Percentiles rank a stretch among this genome's conserved stretches.
These are phyloP conservation scores for Suillus clintonianus DNA, from an alignment of 768 basidiomycete genomes.

Conservation along the genomic window DNA sequence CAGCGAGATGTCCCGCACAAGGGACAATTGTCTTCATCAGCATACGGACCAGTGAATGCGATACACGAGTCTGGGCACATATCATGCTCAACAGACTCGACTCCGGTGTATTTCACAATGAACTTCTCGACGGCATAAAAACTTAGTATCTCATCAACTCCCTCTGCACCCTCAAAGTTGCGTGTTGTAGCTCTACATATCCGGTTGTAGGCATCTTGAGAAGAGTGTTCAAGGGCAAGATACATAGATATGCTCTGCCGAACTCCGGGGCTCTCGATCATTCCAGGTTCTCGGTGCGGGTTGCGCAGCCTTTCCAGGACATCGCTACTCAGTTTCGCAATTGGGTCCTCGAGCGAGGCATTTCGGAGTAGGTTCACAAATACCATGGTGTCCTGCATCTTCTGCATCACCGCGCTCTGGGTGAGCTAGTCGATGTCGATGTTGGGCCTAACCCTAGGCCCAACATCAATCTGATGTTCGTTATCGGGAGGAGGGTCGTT, in stretches of 20 bases:
- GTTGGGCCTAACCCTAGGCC: background rate
- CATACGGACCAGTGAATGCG: background rate
- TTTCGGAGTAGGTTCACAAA: slow-evolving; percentile 11
- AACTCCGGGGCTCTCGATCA: slow-evolving; percentile 17
- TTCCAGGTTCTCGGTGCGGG: slow-evolving; percentile 15
- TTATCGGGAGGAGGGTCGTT: no score
- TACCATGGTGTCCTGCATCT: slow-evolving; percentile 5
- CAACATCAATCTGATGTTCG: background rate
- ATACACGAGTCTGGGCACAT: background rate
- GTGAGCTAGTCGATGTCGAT: background rate
- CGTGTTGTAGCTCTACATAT: background rate
- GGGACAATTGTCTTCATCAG: slow-evolving; percentile 9
- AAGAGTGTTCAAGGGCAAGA: background rate
- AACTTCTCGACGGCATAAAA: background rate
- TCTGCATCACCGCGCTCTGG: background rate
- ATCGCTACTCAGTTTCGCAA: slow-evolving; percentile 15
- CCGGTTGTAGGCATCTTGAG: background rate
- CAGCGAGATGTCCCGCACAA: slow-evolving; percentile 30
- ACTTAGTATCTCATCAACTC: background rate
- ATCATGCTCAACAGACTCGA: background rate
- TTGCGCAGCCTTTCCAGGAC: slow-evolving; percentile 25
- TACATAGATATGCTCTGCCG: background rate
- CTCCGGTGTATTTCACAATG: background rate
- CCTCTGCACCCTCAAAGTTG: background rate
- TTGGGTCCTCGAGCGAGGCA: slow-evolving; percentile 11